These are phyloP conservation scores for Lodderomyces pseudojiufengensis DNA, from an alignment of 1,139 yeast genomes.

Conservation along the genomic window DNA sequence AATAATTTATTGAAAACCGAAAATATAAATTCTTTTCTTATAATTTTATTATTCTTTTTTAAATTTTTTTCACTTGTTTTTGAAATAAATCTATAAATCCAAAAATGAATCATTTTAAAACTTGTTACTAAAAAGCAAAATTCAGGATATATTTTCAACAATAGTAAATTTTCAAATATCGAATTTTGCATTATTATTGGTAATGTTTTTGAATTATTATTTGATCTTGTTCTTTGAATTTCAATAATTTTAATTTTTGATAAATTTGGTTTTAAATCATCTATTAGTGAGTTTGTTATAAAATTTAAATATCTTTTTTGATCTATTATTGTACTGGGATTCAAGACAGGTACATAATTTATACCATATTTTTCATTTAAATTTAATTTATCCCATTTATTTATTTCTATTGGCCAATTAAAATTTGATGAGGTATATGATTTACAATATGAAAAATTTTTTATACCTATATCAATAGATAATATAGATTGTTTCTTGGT, in stretches of 20 bases:
- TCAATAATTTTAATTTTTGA: slow-evolving; percentile 31
- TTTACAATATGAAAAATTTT: slow-evolving; percentile 40
- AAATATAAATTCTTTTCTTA: slow-evolving; percentile 21
- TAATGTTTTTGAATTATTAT: slow-evolving; percentile 29
- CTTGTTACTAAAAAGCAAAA: slow-evolving; percentile 33
- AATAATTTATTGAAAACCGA: slow-evolving; percentile 8
- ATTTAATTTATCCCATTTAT: slow-evolving; percentile 32
- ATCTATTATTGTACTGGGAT: slow-evolving; percentile 19
- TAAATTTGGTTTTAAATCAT: slow-evolving; percentile 10
- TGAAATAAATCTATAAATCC: slow-evolving; percentile 35
- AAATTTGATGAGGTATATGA: slow-evolving; percentile 12
- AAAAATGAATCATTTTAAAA: slow-evolving; percentile 33
- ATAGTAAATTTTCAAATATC: slow-evolving; percentile 33
- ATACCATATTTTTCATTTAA: slow-evolving; percentile 13
- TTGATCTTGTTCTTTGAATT: slow-evolving; percentile 39
- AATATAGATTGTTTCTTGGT: slow-evolving; percentile 15
- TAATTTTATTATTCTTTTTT: slow-evolving; percentile 10
- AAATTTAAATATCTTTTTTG: slow-evolving; percentile 25
- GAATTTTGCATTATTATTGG: slow-evolving; percentile 37
- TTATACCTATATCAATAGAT: slow-evolving; percentile 40
- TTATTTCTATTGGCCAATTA: slow-evolving; percentile 9
- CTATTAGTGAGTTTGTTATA: slow-evolving; percentile 20
- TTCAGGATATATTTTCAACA: slow-evolving; percentile 15
- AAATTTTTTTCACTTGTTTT: slow-evolving; percentile 15
- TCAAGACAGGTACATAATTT: slow-evolving; percentile 10